Percentiles rank a stretch among this genome's conserved stretches.
These are phyloP conservation scores for Bryoerythrophyllum caledonicum DNA, from an alignment of 225 moss, liverwort and hornwort genomes.

Conservation along the genomic window DNA sequence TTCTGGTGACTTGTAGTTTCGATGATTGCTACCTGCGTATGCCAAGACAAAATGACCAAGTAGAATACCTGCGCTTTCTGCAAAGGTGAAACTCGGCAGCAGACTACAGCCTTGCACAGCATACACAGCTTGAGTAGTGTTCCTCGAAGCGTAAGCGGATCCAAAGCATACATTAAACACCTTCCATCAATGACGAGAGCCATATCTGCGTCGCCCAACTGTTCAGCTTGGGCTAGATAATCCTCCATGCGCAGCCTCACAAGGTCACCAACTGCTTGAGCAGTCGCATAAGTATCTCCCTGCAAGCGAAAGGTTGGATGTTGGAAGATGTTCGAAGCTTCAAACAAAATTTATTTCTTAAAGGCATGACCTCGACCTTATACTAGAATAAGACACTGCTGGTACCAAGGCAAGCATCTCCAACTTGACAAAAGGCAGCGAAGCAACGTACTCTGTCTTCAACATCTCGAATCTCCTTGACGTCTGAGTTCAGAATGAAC, in stretches of 20 bases:
- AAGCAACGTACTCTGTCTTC: constrained; percentile 68
- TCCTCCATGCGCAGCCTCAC: constrained; percentile 67
- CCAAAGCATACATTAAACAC: constrained; percentile 91
- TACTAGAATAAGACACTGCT: constrained; percentile 12
- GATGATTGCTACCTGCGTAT: constrained; percentile 1
- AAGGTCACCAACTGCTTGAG: constrained; percentile 66
- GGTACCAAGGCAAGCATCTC: constrained; percentile 13
- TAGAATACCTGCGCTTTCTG: constrained; percentile 87
- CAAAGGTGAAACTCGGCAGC: constrained; percentile 93
- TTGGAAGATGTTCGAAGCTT: constrained; percentile 19
- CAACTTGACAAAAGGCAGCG: constrained; percentile 17
- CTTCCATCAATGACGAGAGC: constrained; percentile 95
- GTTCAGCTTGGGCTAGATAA: constrained; percentile 57
- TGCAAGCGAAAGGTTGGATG: constrained; percentile 31
- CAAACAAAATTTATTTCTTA: constrained; percentile 9
- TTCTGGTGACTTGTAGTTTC: not conserved
- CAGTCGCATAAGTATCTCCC: constrained; percentile 80
- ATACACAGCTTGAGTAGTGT: constrained; percentile 76
- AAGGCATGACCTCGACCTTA: not conserved
- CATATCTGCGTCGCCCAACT: constrained; percentile 58
- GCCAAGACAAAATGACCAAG: constrained; percentile 10
- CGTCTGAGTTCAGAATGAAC: constrained; percentile 88
- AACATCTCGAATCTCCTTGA: constrained; percentile 82
- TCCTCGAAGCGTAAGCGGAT: constrained; percentile 62
- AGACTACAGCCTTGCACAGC: constrained; percentile 92